These are phyloP conservation scores for Fusarium dimerum DNA, from an alignment of 2,329 filamentous ascomycete genomes.

Conservation along the genomic window DNA sequence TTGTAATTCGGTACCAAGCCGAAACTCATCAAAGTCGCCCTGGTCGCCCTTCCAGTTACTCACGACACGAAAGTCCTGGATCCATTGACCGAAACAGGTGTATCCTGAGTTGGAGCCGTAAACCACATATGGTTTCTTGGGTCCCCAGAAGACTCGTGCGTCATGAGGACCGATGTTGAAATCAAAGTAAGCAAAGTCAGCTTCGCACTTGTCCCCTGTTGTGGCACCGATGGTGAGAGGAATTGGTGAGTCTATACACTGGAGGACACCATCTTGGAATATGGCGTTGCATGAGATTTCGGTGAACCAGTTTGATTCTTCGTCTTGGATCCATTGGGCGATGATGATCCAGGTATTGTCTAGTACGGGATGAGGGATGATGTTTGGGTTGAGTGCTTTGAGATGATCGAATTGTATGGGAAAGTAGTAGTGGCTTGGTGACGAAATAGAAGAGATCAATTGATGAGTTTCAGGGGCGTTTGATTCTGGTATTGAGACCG, in stretches of 20 bases:
- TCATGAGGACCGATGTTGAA: constrained; percentile 57
- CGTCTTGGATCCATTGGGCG: constrained; percentile 43
- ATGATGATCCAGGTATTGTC: constrained; percentile 52
- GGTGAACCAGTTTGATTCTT: constrained; percentile 35
- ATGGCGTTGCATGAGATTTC: constrained; percentile 53
- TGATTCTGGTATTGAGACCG: not conserved
- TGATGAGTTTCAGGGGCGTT: constrained; percentile 25
- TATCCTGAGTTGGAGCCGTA: constrained; percentile 57
- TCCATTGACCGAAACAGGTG: constrained; percentile 59
- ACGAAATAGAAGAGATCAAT: constrained; percentile 49
- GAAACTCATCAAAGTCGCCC: constrained; percentile 37
- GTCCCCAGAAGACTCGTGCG: constrained; percentile 58
- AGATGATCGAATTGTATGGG: constrained; percentile 46
- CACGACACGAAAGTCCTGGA: constrained; percentile 54
- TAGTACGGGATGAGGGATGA: constrained; percentile 54
- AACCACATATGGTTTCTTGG: constrained; percentile 48
- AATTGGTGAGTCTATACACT: constrained; percentile 43
- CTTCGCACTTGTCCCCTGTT: constrained; percentile 44
- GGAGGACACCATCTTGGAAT: constrained; percentile 44
- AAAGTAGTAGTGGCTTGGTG: constrained; percentile 49
- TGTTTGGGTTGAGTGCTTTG: constrained; percentile 54
- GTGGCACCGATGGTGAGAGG: constrained; percentile 50
- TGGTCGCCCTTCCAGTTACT: constrained; percentile 43
- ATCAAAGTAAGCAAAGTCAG: constrained; percentile 42
- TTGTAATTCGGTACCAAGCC: constrained; percentile 50